Base-by-base conservation (phyloP, 148 eudicot species). In the Amaranthus hypochondriacus region DNA sequence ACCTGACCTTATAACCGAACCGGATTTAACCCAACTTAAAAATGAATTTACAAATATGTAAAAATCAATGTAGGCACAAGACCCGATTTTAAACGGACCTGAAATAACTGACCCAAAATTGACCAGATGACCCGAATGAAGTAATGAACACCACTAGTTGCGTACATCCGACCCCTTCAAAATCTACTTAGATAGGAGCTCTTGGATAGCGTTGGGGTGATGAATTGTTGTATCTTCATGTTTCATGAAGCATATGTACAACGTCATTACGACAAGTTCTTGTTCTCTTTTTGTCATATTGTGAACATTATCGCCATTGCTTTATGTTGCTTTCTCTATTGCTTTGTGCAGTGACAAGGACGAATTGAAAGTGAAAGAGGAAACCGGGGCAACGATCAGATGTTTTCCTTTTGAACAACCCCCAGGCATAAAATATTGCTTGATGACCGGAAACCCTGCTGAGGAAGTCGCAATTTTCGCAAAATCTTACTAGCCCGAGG, bases 401-500 rank as follows among this genome's bases (percentile, higher is more conserved):
- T 95, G 98, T 78, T 90, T 88, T 75, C 98, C 98, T 76, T 95
- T 95, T 58, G 89, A 95, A 63, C 98, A 95, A 81, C 97, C 97
- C 42, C 76, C 81, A 66, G 96, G 89, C 56, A 52, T 81, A n/a
- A 90, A 86, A 66, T 83, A 67, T 56, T 95, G 98, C 76, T 80
- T 95, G 75, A 89, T 95, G 96, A 95, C 97, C 2, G 97, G 98
- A 67, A 85, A 81, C 70, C 84, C 89, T n/a, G 96, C 98, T 15
- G 88, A 81, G 46, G 98, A 95, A 83, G 97, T 95, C 56, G 98
- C 98, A 3, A 92, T 95, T 71, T 95, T 95, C 56, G 97, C 98
- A n/a, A 95, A 90, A 82, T 95, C 98, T 28, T 95, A 95, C 76
- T 95, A 86, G 77, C 12, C 66, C 15, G 39, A 9, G 9, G 67